These are phyloP conservation scores for Auxenochlorella pyrenoidosa DNA, from an alignment of 139 green algal genomes.

Conservation along the genomic window DNA sequence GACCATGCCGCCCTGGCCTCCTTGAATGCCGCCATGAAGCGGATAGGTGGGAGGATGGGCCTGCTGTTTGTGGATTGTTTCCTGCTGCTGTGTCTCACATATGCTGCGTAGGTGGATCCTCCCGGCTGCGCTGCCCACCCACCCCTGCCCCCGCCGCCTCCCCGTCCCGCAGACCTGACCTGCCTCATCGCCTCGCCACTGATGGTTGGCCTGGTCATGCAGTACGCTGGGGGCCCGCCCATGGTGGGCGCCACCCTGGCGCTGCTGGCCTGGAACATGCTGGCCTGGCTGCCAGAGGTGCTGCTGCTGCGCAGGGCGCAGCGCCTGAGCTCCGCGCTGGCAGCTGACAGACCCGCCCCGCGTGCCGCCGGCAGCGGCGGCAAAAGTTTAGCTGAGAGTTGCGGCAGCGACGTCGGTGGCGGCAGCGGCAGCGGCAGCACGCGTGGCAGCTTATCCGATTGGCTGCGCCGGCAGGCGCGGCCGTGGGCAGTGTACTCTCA, in stretches of 20 bases:
- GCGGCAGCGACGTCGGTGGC: not conserved
- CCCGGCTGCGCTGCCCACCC: too few relatives aligned
- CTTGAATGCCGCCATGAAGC: conserved; percentile 77
- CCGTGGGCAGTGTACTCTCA: conserved; percentile 64
- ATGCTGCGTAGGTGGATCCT: too few relatives aligned
- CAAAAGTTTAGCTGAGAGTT: not conserved
- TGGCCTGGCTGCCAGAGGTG: conserved; percentile 67
- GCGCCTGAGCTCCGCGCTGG: conserved; percentile 7
- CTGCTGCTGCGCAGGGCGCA: conserved; percentile 60
- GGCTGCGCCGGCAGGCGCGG: conserved; percentile 10
- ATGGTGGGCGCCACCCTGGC: conserved; percentile 46
- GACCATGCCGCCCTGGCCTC: conserved; percentile 48
- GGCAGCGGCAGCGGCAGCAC: not conserved
- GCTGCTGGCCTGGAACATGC: conserved; percentile 63
- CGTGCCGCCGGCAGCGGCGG: not conserved
- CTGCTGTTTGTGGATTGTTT: too few relatives aligned
- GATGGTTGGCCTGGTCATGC: conserved; percentile 76
- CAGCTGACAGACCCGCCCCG: not conserved
- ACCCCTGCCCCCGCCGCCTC: not conserved
- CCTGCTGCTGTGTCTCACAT: too few relatives aligned
- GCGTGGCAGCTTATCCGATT: too few relatives aligned
- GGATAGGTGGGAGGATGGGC: conserved; percentile 71
- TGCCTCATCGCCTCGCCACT: conserved; percentile 77
- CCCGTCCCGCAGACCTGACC: conserved; percentile 63
- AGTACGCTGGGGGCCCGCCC: conserved; percentile 40